A percentile compares a stretch with the other conserved stretches of the same genome.
Evolutionary conservation across 2,329 filamentous ascomycete species (phyloP).

Genomic region (Metarhizium anisopliae): DNA sequence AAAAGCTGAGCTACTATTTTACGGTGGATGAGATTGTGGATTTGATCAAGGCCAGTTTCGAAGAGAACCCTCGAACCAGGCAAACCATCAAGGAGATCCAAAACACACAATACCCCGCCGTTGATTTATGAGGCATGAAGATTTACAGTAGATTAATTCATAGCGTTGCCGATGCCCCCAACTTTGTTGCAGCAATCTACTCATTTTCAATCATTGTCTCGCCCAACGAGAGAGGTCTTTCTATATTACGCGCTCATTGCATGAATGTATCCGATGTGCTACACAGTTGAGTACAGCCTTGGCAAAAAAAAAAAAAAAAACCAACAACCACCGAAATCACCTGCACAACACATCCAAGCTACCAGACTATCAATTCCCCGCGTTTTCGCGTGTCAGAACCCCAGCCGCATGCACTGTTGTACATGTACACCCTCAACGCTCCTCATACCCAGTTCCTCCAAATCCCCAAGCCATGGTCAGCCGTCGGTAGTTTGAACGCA

Average conservation of each 20-base stretch:
- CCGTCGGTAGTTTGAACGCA: not conserved
- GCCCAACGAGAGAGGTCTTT: too few relatives aligned
- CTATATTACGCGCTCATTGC: too few relatives aligned
- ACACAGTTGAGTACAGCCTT: too few relatives aligned
- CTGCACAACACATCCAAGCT: not conserved
- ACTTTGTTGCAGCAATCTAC: too few relatives aligned
- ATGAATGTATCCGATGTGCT: too few relatives aligned
- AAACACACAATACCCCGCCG: conserved; percentile 35
- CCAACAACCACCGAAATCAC: too few relatives aligned
- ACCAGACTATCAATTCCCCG: not conserved
- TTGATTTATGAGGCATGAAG: conserved; percentile 1
- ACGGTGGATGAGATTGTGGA: conserved; percentile 52
- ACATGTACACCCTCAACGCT: not conserved
- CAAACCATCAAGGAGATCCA: conserved; percentile 51
- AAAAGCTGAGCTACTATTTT: conserved; percentile 57
- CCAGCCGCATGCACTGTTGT: not conserved
- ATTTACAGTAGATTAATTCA: too few relatives aligned
- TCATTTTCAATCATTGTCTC: too few relatives aligned
- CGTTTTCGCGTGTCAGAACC: not conserved
- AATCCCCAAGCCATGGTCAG: too few relatives aligned
- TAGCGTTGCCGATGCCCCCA: too few relatives aligned
- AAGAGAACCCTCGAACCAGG: conserved; percentile 50
- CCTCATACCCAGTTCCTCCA: not conserved
- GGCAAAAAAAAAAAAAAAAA: too few relatives aligned
- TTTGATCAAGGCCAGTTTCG: conserved; percentile 54